Evolutionary conservation across 106 monocot species (phyloP).

Genomic region (Triglochin maritima): DNA sequence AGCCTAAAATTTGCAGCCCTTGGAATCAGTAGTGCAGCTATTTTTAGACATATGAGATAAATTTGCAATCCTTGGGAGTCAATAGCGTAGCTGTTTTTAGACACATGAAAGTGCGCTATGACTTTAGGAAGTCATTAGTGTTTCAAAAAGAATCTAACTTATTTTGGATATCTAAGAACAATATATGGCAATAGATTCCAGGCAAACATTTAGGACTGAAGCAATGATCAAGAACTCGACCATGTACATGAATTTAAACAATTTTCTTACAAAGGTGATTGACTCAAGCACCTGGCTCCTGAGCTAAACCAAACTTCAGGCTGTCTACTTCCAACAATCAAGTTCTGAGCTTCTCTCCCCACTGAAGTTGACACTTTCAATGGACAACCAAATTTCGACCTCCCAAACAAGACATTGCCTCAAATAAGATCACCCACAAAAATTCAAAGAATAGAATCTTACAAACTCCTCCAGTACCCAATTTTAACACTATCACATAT

Average conservation of each 20-base stretch:
- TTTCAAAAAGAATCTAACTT: no score
- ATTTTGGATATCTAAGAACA: no score
- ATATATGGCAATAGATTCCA: no score
- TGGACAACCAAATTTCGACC: not conserved
- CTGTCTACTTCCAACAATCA: conserved; percentile 1
- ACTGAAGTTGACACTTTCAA: not conserved
- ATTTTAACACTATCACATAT: not conserved
- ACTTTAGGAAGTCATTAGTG: no score
- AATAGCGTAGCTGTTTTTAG: no score
- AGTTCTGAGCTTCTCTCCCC: not conserved
- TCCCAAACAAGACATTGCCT: not conserved
- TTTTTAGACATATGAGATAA: no score
- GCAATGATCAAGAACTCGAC: conserved; percentile 6
- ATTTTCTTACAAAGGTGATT: conserved; percentile 47
- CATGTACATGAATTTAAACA: conserved; percentile 27
- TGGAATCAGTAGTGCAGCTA: no score
- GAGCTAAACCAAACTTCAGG: conserved; percentile 7
- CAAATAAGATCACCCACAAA: conserved; percentile 11
- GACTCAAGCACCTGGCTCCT: not conserved
- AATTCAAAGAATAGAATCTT: conserved; percentile 45
- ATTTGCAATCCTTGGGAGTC: no score
- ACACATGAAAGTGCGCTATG: no score
- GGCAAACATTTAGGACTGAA: no score
- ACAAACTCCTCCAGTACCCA: conserved; percentile 1
- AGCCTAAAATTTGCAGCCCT: no score